Evolutionary conservation across 73 alveolate species (phyloP).

Genomic region (Durusdinium trenchii): DNA sequence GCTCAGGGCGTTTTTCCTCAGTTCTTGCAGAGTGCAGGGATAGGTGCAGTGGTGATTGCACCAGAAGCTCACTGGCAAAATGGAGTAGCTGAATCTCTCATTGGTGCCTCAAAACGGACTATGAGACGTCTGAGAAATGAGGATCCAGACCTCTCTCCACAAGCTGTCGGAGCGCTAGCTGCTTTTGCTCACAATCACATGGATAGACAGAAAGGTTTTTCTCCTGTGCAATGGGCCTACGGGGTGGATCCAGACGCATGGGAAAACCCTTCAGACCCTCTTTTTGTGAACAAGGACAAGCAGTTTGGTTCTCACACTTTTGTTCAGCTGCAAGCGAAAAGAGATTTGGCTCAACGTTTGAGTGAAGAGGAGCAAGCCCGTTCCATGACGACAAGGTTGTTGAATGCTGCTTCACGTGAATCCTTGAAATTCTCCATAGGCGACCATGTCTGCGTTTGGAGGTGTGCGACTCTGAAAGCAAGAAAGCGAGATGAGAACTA

Average conservation of each 20-base stretch:
- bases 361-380: background rate
- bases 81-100: background rate
- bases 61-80: background rate
- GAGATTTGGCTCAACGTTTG: background rate
- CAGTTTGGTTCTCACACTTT: background rate
- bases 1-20: background rate
- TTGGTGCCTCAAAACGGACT: background rate
- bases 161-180: background rate
- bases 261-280: background rate
- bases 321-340: background rate
- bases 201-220: background rate
- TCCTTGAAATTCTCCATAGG: background rate
- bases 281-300: background rate
- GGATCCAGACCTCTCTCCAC: background rate
- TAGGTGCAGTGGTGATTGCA: background rate
- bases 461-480: background rate
- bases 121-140: constrained; percentile 18
- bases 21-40: background rate
- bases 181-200: constrained; percentile 25
- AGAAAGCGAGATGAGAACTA: background rate
- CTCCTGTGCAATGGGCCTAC: constrained; percentile 41
- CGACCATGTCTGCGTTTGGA: constrained; percentile 53
- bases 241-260: background rate
- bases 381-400: background rate
- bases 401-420: constrained; percentile 18